These are phyloP conservation scores for Sporothrix humicola DNA, from an alignment of 2,329 filamentous ascomycete species.

Conservation along the genomic window DNA sequence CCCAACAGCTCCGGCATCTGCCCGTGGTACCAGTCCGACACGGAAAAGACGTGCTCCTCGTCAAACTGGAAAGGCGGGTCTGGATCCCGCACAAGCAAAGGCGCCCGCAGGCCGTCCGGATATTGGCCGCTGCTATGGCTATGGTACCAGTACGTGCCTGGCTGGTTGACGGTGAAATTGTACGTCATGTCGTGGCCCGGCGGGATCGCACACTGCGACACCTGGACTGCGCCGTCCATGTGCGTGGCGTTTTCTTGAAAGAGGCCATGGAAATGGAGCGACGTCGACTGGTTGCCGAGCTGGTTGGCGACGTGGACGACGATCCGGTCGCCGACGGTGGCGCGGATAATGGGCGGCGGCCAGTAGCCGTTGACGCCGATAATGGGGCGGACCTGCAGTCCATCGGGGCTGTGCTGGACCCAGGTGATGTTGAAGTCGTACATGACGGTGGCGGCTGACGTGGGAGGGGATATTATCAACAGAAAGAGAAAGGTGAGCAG, in stretches of 20 bases:
- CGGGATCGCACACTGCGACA: conserved; percentile 70
- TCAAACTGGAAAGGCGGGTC: conserved; percentile 65
- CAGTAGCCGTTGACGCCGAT: conserved; percentile 79
- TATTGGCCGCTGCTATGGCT: conserved; percentile 72
- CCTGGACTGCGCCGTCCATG: conserved; percentile 72
- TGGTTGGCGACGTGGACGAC: conserved; percentile 64
- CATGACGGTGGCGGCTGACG: conserved; percentile 44
- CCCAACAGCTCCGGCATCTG: conserved; percentile 55
- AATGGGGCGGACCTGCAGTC: conserved; percentile 62
- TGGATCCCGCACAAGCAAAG: conserved; percentile 68
- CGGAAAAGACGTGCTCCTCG: conserved; percentile 67
- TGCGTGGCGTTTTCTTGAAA: conserved; percentile 66
- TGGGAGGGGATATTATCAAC: too few relatives aligned
- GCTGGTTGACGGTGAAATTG: conserved; percentile 56
- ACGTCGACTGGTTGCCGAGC: conserved; percentile 67
- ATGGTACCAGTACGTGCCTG: conserved; percentile 81
- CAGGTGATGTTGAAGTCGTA: conserved; percentile 71
- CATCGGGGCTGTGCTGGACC: conserved; percentile 75
- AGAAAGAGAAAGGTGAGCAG: not conserved
- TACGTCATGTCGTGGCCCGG: conserved; percentile 70
- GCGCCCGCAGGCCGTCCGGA: conserved; percentile 66
- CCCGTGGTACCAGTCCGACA: conserved; percentile 75
- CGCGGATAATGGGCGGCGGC: conserved; percentile 71
- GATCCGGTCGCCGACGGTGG: conserved; percentile 66
- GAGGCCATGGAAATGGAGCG: conserved; percentile 72